Conservation (phyloP, 192 early-diverging fungal species). For the Radiomyces spectabilis region DNA sequence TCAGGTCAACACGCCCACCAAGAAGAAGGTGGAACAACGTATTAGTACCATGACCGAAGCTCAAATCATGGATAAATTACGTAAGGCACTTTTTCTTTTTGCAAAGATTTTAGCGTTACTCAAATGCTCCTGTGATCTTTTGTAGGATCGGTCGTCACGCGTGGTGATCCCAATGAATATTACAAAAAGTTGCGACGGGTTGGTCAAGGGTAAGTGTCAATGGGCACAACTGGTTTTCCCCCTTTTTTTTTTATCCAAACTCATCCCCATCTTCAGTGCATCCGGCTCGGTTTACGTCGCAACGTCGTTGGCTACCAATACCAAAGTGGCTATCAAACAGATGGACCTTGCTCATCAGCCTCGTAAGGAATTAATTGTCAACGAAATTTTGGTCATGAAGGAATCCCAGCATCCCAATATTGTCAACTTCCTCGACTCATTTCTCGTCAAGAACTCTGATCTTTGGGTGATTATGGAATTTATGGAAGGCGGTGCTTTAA, state of each 20-base stretch:
- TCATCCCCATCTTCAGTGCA: constrained; percentile 41
- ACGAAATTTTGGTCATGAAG: constrained; percentile 91
- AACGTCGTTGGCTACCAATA: constrained; percentile 55
- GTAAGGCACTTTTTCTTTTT: constrained; percentile 21
- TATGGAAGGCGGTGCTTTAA: constrained; percentile 98
- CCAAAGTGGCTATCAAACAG: constrained; percentile 87
- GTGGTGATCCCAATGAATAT: constrained; percentile 78
- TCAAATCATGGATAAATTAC: constrained; percentile 86
- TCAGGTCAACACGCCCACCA: constrained; percentile 39
- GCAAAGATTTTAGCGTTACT: not conserved
- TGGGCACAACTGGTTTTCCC: not conserved
- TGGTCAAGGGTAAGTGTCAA: constrained; percentile 74
- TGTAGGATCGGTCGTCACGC: constrained; percentile 76
- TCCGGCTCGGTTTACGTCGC: constrained; percentile 96
- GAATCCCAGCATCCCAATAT: constrained; percentile 91
- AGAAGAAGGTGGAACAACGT: constrained; percentile 62
- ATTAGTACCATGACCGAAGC: constrained; percentile 82
- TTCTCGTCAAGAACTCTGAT: constrained; percentile 73
- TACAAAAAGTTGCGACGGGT: constrained; percentile 95
- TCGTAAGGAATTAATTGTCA: constrained; percentile 83
- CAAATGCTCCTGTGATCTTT: not conserved
- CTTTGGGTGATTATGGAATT: constrained; percentile 99
- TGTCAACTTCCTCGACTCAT: constrained; percentile 94
- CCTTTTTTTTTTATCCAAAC: not conserved
- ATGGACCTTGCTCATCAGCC: constrained; percentile 84